Base-by-base conservation (phyloP, 164 flowering plant species). In the Chimonanthus praecox region DNA sequence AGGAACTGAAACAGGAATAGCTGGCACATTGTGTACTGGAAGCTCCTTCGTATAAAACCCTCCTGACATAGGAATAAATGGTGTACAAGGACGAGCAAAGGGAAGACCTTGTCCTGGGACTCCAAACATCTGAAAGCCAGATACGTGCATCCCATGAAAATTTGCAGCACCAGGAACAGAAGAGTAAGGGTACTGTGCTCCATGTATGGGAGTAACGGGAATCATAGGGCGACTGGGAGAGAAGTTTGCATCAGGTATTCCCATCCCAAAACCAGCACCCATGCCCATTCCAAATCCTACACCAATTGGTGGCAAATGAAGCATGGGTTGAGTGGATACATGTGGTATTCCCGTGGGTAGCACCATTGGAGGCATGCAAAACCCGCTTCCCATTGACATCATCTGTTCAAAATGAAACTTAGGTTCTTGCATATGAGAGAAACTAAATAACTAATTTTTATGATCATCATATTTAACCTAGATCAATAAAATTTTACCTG, bases 291-390 rank as follows among this genome's bases (percentile, higher is more conserved):
- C 81, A 78, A 81, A 49, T 18, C 84, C 86, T 81, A 85, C 78
- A 11, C 87, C 86, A 85, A 87, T 82, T 48, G 88, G 87, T n/a
- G 90, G 69, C 75, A 86, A 90, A 70, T 80, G 91, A 13, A 86
- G 79, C 85, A 88, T 77, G 64, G 88, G 92, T 61, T 89, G 88
- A 58, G 88, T 75, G 73, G 86, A 90, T 78, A 92, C 79, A 71
- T 81, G 92, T 65, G 79, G 90, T 83, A 90, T 80, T 82, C 90
- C 94, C 2, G 88, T 7, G 2, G 94, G 89, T 44, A 87, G 74
- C 94, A 94, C 89, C 92, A 92, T 87, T 10, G 86, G 90, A 47
- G 96, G 97, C 94, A 91, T 88, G 70, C 81, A 94, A 71, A 94
- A 58, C 15, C 98, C 94, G 54, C 90, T 81, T 77, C 97, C 97